Evolutionary conservation across 2,329 filamentous ascomycete genomes (phyloP), one percentile per base, ranked within the genome.

Genomic region (Apiospora pterosperma): DNA sequence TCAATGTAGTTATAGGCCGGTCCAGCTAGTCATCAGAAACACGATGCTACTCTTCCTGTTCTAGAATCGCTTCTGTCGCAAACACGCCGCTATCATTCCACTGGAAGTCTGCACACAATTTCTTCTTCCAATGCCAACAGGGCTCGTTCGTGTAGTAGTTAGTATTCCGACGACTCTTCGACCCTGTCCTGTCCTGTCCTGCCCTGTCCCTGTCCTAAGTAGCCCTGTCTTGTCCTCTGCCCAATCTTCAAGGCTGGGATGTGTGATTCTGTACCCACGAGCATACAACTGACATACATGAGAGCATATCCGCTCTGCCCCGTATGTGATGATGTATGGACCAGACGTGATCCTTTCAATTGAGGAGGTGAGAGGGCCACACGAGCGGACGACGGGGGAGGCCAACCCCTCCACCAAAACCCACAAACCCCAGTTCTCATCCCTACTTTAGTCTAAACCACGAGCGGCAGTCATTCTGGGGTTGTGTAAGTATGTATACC

Each of bases 401-500:
- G 11, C n/a, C 28, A n/a, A 21, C 59, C 59, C 19, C 59, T 61
- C 59, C 59, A 38, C 59, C 36, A 8, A n/a, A 38, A 31, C 36
- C 36, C 36, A 21, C 36, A 61, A n/a, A 61, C 23, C 39, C 59
- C 59, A 28, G 36, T 41, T 8, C 23, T n/a, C 7, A 28, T 41
- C 59, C 59, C 19, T 31, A 61, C 19, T 36, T 10, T n/a, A 23
- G 38, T 62, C 60, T 62, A 62, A 62, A 62, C 60, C 60, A 42
- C 39, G 60, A 62, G 41, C 60, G 60, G 60, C 60, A 62, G 36
- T 42, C 60, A 34, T 23, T 42, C 39, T 62, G 60, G 60, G 60
- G 60, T 48, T 34, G 48, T 55, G 28, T 55, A n/a, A n/a, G n/a
- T n/a, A n/a, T n/a, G n/a, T n/a, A n/a, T n/a, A n/a, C n/a, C n/a